Evolutionary conservation across 2,329 filamentous ascomycete species (phyloP).

Genomic region (Karstenula rhodostoma): DNA sequence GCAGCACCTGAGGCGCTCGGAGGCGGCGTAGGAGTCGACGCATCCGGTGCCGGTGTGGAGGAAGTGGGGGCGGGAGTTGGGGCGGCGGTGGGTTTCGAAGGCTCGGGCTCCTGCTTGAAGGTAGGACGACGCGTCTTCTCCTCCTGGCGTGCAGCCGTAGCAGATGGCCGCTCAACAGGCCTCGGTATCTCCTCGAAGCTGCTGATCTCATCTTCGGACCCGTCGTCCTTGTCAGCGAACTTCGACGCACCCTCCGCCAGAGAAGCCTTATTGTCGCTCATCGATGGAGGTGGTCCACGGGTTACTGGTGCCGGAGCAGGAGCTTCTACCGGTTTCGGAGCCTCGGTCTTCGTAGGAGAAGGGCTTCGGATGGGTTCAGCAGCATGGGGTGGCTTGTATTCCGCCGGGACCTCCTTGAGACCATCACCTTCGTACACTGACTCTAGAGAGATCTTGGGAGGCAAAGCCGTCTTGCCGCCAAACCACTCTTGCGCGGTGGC

Average conservation of each 20-base stretch:
- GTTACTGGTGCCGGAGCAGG: conserved; percentile 60
- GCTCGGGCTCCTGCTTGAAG: conserved; percentile 52
- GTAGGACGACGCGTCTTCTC: conserved; percentile 48
- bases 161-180: conserved; percentile 68
- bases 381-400: conserved; percentile 67
- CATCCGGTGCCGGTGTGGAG: conserved; percentile 49
- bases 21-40: conserved; percentile 47
- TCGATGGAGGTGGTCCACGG: conserved; percentile 68
- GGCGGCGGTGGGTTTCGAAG: conserved; percentile 54
- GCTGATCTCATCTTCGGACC: conserved; percentile 71
- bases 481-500: conserved; percentile 86
- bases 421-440: conserved; percentile 87
- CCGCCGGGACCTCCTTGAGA: conserved; percentile 76
- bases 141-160: conserved; percentile 46
- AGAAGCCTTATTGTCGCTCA: conserved; percentile 86
- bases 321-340: conserved; percentile 56
- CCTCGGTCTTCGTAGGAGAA: conserved; percentile 63
- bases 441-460: conserved; percentile 92
- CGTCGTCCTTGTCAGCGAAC: conserved; percentile 80
- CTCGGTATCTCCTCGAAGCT: conserved; percentile 88
- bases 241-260: conserved; percentile 86
- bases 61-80: conserved; percentile 46
- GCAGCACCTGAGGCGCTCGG: conserved; percentile 55
- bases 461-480: conserved; percentile 80
- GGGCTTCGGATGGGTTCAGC: conserved; percentile 44